Base-by-base conservation (phyloP, 2,329 filamentous ascomycete species). In the Beauveria australis region DNA sequence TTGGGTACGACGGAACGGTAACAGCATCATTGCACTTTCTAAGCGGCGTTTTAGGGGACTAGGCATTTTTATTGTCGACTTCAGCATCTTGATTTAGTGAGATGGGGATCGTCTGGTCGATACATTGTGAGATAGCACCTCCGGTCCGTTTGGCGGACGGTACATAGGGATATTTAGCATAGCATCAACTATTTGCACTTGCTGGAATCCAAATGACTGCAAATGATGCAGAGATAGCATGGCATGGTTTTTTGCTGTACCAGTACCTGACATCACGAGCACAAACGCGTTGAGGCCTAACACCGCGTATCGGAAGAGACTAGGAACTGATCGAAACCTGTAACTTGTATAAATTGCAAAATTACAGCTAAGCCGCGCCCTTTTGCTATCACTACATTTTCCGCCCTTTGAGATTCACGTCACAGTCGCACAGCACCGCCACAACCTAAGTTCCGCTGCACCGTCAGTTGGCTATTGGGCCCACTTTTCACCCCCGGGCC, bases 1-100 rank as follows among this genome's bases (percentile, higher is more conserved):
- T 33, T 54, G 47, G 49, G 58, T 60, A 60, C 43, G 43, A 53
- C 49, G 58, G 58, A n/a, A 60, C 58, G 51, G 41, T 37, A 26
- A 53, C 22, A 47, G 49, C 28, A 53, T 26, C 26, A 53, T 60
- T 53, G 58, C 49, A 53, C 47, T 43, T 60, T 53, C 33, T 53
- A 22, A 41, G 43, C 58, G 58, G 58, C 58, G 58, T 60, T 60
- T 60, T 19, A 41, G 8, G 43, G 48, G n/a, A 48, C 8, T 33
- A 53, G 48, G 26, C 26, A 37, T 12, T 5, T 19, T 44, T 24
- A 16, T 26, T 19, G 8, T 37, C n/a, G 46, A 30, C 30, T 43
- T 22, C 19, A 18, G 40, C 48, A 8, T 37, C 6, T 41, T 10
- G 12, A n/a, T 9, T 6, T n/a, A n/a, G 18, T n/a, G 33, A n/a